phyloP scores from a whole-genome alignment of 2,329 filamentous ascomycete species.

The Nothophoma quercina region DNA sequence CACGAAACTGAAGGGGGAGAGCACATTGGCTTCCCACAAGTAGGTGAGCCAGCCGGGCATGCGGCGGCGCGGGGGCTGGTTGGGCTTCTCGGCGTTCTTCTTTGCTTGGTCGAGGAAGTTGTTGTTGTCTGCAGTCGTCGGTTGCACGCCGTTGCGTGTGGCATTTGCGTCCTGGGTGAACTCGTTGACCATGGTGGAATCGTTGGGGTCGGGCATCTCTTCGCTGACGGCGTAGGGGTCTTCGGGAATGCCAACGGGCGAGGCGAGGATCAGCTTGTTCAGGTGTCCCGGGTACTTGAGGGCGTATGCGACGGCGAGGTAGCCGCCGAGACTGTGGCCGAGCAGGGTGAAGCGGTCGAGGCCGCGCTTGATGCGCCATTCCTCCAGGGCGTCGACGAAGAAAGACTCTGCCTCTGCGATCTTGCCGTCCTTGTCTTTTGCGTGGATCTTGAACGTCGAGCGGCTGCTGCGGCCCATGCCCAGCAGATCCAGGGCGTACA shows the following conservation, averaged over 20 bases:
- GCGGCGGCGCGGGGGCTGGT: constrained; percentile 63
- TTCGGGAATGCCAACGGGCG: constrained; percentile 92
- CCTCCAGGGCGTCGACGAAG: constrained; percentile 95
- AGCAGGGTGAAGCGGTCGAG: constrained; percentile 93
- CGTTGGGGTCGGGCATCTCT: constrained; percentile 76
- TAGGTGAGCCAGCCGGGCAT: constrained; percentile 88
- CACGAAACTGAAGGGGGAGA: constrained; percentile 92
- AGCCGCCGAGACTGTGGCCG: constrained; percentile 92
- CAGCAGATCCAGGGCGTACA: constrained; percentile 93
- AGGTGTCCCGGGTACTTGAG: constrained; percentile 93
- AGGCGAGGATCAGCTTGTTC: constrained; percentile 95
- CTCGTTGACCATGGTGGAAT: constrained; percentile 77
- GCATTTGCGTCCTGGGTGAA: constrained; percentile 76
- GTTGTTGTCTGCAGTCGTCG: constrained; percentile 63
- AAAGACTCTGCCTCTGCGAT: constrained; percentile 90
- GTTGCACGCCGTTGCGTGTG: constrained; percentile 76
- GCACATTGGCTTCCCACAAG: constrained; percentile 90
- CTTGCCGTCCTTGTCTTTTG: constrained; percentile 80
- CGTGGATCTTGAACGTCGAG: constrained; percentile 82
- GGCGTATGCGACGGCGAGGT: constrained; percentile 93
- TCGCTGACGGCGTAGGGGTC: constrained; percentile 88
- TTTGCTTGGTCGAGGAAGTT: constrained; percentile 61
- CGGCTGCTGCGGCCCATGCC: constrained; percentile 91
- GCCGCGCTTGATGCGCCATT: constrained; percentile 88
- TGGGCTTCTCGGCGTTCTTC: constrained; percentile 35